Percentiles rank a stretch among this genome's conserved stretches.
Conservation (phyloP, 257 asterid genomes). For the Osmanthus fragrans region DNA sequence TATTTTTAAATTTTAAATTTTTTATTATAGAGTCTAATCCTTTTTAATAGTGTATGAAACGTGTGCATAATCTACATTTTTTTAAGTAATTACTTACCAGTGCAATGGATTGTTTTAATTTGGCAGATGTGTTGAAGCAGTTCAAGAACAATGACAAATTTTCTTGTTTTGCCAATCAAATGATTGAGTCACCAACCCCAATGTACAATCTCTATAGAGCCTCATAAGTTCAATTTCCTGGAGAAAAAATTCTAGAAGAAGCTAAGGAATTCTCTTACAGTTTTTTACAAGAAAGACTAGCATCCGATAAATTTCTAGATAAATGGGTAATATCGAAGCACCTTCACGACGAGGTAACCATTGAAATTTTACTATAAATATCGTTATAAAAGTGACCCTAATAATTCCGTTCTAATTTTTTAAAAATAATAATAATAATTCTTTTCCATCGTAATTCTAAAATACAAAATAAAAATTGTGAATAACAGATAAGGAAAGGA, state of each 20-base stretch:
- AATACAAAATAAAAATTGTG: neutral
- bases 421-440: too few species aligned
- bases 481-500: conserved; percentile 27
- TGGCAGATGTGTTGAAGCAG: conserved; percentile 40
- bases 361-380: too few species aligned
- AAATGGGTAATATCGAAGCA: conserved; percentile 55
- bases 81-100: too few species aligned
- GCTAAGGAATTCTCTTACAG: conserved; percentile 34
- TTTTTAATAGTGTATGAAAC: too few species aligned
- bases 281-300: conserved; percentile 28
- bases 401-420: neutral
- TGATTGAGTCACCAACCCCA: conserved; percentile 39
- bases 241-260: conserved; percentile 52
- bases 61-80: too few species aligned
- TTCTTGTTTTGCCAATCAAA: conserved; percentile 43
- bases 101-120: neutral
- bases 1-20: too few species aligned
- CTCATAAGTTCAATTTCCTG: conserved; percentile 46
- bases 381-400: neutral
- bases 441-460: too few species aligned
- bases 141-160: conserved; percentile 44
- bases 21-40: too few species aligned
- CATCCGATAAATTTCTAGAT: conserved; percentile 28
- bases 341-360: conserved; percentile 46
- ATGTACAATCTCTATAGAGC: conserved; percentile 49